Evolutionary conservation across 306 rosid species (phyloP).

Genomic region (Rubus idaeus): DNA sequence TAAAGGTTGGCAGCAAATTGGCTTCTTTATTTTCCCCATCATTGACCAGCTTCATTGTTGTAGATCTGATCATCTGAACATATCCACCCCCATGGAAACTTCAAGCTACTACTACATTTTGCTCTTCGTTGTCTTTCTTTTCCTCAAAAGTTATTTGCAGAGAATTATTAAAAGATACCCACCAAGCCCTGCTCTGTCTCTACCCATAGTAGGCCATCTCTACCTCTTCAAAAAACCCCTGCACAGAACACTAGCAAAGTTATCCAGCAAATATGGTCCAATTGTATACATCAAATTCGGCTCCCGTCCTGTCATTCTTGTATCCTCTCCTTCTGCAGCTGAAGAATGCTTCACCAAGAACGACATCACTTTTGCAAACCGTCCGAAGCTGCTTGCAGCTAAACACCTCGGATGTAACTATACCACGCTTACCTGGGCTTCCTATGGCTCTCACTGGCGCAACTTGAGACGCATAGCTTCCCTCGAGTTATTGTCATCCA

Average conservation of each 20-base stretch:
- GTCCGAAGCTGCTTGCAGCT: slow-evolving; percentile 30
- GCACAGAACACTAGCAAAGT: slow-evolving; percentile 28
- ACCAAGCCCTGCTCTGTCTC: slow-evolving; percentile 28
- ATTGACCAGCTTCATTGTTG: not conserved
- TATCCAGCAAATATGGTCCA: slow-evolving; percentile 33
- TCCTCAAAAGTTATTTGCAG: slow-evolving; percentile 1
- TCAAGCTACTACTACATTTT: not conserved
- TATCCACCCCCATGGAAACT: slow-evolving; percentile 13
- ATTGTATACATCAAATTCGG: slow-evolving; percentile 33
- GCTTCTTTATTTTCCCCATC: too few relatives aligned
- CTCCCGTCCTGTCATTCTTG: slow-evolving; percentile 32
- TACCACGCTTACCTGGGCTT: slow-evolving; percentile 30
- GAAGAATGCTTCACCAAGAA: slow-evolving; percentile 41
- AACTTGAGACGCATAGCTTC: slow-evolving; percentile 35
- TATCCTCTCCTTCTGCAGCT: slow-evolving; percentile 38
- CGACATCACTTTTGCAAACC: slow-evolving; percentile 45
- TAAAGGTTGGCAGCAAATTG: too few relatives aligned
- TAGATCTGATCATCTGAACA: not conserved
- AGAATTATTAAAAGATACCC: slow-evolving; percentile 21
- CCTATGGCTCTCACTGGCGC: slow-evolving; percentile 45
- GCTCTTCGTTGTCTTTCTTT: not conserved
- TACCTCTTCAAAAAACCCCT: slow-evolving; percentile 35
- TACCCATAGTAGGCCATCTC: slow-evolving; percentile 45
- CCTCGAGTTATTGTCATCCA: slow-evolving; percentile 30
- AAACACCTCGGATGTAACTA: slow-evolving; percentile 36